Percentiles rank a stretch among this genome's conserved stretches.
Evolutionary conservation across 2,329 filamentous ascomycete genomes (phyloP).

Genomic region (Pyricularia pennisetigena): DNA sequence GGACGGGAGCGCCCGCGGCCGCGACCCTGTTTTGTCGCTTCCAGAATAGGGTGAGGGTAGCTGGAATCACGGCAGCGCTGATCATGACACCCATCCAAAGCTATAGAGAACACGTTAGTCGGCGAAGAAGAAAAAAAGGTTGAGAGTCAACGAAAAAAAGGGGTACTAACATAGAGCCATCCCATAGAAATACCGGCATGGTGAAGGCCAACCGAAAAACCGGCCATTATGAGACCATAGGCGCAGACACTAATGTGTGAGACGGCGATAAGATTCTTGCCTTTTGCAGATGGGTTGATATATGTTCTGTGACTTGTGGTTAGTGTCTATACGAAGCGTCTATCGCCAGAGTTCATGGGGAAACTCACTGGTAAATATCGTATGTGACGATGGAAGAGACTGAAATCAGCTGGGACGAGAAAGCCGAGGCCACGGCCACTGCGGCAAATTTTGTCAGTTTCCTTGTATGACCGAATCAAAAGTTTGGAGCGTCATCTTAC

Average conservation of each 20-base stretch:
- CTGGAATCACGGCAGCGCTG: constrained; percentile 73
- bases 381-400: constrained; percentile 85
- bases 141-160: not conserved
- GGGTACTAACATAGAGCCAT: constrained; percentile 33
- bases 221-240: constrained; percentile 66
- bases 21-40: constrained; percentile 68
- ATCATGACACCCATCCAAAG: constrained; percentile 76
- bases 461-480: not conserved
- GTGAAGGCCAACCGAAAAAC: constrained; percentile 65
- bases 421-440: constrained; percentile 80
- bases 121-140: not conserved
- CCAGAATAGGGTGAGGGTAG: constrained; percentile 74
- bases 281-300: constrained; percentile 67
- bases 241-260: constrained; percentile 60
- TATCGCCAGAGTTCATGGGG: not conserved
- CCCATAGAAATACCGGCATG: constrained; percentile 77
- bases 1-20: constrained; percentile 58
- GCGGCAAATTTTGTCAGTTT: not conserved
- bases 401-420: constrained; percentile 75
- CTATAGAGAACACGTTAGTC: not conserved
- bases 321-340: not conserved
- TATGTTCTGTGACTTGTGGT: constrained; percentile 49
- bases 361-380: constrained; percentile 53
- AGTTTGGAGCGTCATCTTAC: not conserved
- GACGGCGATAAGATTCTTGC: constrained; percentile 69